Percentiles rank a stretch among this genome's conserved stretches.
phyloP scores from a whole-genome alignment of 192 early-diverging fungal species.

The Coemansia sp. region DNA sequence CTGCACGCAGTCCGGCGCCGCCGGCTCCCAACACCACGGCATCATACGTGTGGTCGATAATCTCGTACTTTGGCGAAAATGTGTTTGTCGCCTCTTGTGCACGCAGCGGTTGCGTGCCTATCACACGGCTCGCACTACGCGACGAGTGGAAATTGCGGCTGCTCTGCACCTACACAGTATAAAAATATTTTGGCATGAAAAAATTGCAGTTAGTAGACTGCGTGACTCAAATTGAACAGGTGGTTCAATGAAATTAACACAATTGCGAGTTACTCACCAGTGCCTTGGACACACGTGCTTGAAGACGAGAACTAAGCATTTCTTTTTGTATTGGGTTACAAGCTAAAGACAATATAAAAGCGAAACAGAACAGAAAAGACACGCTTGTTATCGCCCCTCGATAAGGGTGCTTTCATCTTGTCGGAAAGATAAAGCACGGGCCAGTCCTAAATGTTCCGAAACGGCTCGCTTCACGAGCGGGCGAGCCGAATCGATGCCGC shows the following conservation, averaged over 20 bases:
- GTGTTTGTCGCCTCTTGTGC: conserved; percentile 65
- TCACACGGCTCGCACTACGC: conserved; percentile 63
- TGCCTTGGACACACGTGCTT: conserved; percentile 28
- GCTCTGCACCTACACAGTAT: conserved; percentile 29
- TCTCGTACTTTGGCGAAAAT: conserved; percentile 73
- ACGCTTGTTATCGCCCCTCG: neutral
- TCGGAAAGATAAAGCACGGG: conserved; percentile 10
- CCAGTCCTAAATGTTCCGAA: conserved; percentile 3
- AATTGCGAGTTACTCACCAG: conserved; percentile 30
- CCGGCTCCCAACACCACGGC: conserved; percentile 98
- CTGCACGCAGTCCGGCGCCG: conserved; percentile 96
- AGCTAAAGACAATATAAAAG: neutral
- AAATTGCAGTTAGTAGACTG: neutral
- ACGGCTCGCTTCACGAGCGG: conserved; percentile 2
- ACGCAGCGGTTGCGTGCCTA: conserved; percentile 72
- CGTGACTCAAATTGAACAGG: conserved; percentile 5
- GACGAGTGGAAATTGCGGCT: conserved; percentile 68
- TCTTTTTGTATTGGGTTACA: neutral
- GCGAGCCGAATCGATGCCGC: neutral
- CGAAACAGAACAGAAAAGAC: conserved; percentile 3
- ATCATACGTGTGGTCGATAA: conserved; percentile 98
- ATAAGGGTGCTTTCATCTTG: neutral
- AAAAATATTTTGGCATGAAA: neutral
- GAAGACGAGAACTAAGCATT: conserved; percentile 45
- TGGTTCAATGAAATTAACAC: neutral